Base-by-base conservation (phyloP, 768 basidiomycete species). In the Chalciporus piperatus region DNA sequence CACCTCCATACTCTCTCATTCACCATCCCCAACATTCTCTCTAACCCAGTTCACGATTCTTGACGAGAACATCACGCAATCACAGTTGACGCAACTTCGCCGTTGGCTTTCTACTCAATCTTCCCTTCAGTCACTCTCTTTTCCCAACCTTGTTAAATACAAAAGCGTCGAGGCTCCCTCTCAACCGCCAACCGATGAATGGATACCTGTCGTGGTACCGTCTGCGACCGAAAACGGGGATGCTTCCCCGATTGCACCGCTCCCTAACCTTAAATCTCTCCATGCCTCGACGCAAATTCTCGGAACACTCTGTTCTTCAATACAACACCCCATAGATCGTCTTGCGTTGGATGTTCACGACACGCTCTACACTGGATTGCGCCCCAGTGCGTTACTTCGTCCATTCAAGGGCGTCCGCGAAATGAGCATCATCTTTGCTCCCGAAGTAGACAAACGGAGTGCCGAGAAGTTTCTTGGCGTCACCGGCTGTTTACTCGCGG, bases 361-460 rank as follows among this genome's bases (percentile, higher is more conserved):
- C 25, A 68, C 69, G 0, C 64, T 68, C 4, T 68, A 62, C 25
- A 63, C 60, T 1, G 67, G 67, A 23, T 47, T 68, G 23, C 69
- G 62, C 5, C 67, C 67, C 1, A 57, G 67, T 20, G 38, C 53
- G 0, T 57, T 68, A 9, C 47, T 68, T 22, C 67, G 67, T 37
- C 54, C 62, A 9, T 45, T 68, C 1, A 54, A 52, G 5, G 69
- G 69, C 2, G 65, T 69, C 19, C 59, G 56, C 13, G 56, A 68
- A 20, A 58, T 68, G 68, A 61, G 62, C 25, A 45, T 68, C 32
- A 33, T 68, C 37, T 68, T 68, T 38, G 58, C 52, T 3, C 54
- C 67, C n/a, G 68, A 64, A 20, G 67, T 68, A n/a, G 67, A 68
- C 44, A 68, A 63, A 57, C 49, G 67, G 43, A 68, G 68, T 0